A percentile compares a stretch with the other conserved stretches of the same genome.
Conservation (phyloP, 2,329 filamentous ascomycete genomes). For the Colletotrichum neosansevieriae region DNA sequence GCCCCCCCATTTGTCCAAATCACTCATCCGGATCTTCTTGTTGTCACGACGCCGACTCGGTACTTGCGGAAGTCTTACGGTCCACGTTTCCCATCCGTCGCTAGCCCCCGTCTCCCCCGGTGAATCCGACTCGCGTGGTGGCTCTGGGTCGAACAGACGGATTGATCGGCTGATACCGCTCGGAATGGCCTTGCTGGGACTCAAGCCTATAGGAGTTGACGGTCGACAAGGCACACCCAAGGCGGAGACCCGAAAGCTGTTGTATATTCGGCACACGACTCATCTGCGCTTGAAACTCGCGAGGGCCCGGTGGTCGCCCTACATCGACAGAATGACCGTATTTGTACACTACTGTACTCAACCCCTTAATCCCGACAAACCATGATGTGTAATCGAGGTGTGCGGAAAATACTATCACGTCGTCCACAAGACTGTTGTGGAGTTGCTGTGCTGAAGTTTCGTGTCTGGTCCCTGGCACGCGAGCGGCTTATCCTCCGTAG, state of each 20-base stretch:
- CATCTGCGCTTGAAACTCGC: slow-evolving; percentile 33
- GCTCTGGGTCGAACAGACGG: slow-evolving; percentile 19
- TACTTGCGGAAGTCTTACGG: slow-evolving; percentile 8
- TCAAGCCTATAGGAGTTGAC: background rate
- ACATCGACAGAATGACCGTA: background rate
- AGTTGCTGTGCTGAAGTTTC: background rate
- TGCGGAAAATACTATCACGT: background rate
- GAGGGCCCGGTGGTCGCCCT: background rate
- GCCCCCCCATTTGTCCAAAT: background rate
- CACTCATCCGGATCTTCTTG: background rate
- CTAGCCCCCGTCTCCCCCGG: slow-evolving; percentile 16
- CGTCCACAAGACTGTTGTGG: background rate
- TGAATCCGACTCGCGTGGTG: slow-evolving; percentile 15
- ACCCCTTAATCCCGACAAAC: background rate
- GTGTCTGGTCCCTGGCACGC: background rate
- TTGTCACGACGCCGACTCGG: slow-evolving; percentile 27
- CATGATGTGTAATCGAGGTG: no score
- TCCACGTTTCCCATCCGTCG: slow-evolving; percentile 16
- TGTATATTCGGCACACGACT: slow-evolving; percentile 31
- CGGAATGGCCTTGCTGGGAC: slow-evolving; percentile 10
- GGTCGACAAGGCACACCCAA: background rate
- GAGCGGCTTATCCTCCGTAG: no score
- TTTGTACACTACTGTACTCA: background rate
- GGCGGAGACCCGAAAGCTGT: slow-evolving; percentile 18
- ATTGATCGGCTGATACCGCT: background rate